Evolutionary conservation across 1,284 basidiomycete species (phyloP).

Genomic region (Exsudoporus floridanus): DNA sequence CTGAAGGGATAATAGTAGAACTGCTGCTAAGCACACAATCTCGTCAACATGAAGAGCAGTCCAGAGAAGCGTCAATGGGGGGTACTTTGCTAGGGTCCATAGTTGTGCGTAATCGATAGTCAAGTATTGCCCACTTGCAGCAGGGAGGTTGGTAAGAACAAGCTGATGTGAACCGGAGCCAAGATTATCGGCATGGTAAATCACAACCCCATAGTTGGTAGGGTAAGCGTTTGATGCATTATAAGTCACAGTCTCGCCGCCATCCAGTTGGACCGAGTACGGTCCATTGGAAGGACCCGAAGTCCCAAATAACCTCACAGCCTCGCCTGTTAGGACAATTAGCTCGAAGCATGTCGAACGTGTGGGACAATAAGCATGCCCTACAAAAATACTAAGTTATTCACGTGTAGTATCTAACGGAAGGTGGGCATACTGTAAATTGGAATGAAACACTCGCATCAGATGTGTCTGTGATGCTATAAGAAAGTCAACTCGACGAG

Average conservation of each 20-base stretch:
- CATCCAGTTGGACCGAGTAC: conserved; percentile 30
- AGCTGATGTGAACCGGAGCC: conserved; percentile 31
- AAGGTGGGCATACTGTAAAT: no score
- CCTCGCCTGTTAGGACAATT: no score
- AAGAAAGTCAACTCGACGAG: background rate
- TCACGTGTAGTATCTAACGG: no score
- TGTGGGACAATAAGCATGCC: conserved; percentile 21
- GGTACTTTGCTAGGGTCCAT: conserved; percentile 15
- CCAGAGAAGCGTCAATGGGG: background rate
- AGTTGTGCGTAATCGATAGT: conserved; percentile 29
- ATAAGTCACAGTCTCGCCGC: conserved; percentile 15
- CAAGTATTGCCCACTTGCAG: conserved; percentile 14
- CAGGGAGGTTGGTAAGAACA: conserved; percentile 31
- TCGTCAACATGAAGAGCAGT: conserved; percentile 2
- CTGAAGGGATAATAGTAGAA: no score
- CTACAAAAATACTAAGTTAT: no score
- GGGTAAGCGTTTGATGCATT: conserved; percentile 27
- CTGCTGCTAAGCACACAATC: background rate
- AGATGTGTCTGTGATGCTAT: conserved; percentile 30
- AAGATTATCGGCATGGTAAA: conserved; percentile 37
- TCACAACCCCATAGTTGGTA: conserved; percentile 27
- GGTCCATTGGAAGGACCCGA: conserved; percentile 31
- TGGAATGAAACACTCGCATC: conserved; percentile 30
- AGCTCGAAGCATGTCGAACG: no score
- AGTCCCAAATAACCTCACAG: conserved; percentile 29